Evolutionary conservation across 148 eudicot species (phyloP).

Genomic region (Vaccinium myrtillus): DNA sequence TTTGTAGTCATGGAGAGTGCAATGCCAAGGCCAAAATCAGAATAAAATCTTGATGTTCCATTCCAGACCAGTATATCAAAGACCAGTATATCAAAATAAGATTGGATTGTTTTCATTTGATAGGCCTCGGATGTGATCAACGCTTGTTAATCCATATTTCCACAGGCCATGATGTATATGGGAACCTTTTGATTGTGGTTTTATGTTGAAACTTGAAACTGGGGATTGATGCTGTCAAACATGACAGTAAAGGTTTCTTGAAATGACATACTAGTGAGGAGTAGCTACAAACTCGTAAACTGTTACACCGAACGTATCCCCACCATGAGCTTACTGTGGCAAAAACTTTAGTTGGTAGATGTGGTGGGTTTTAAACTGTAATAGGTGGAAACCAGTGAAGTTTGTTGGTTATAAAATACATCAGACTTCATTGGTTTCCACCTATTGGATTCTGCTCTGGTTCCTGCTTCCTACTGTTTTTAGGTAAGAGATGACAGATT

Average conservation of each 20-base stretch:
- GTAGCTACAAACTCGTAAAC: background rate
- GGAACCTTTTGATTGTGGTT: slow-evolving; percentile 1
- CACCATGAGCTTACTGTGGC: background rate
- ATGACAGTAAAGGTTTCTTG: background rate
- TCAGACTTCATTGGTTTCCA: too few species aligned
- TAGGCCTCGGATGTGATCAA: background rate
- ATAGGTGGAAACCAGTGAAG: slow-evolving; percentile 5
- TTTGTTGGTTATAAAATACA: background rate
- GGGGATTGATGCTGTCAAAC: background rate
- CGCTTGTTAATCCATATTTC: background rate
- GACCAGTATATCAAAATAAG: background rate
- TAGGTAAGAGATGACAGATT: background rate
- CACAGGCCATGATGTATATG: background rate
- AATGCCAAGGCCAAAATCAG: background rate
- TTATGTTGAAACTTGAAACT: background rate
- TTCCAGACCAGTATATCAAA: background rate
- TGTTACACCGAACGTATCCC: background rate
- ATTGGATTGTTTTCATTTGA: background rate
- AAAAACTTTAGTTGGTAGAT: background rate
- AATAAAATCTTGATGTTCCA: background rate
- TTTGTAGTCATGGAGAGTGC: background rate
- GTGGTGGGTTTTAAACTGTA: background rate
- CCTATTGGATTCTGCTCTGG: background rate
- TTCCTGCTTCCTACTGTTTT: background rate
- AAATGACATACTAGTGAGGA: background rate